phyloP scores from a whole-genome alignment of 1,139 yeast genomes.

The Hanseniaspora uvarum region DNA sequence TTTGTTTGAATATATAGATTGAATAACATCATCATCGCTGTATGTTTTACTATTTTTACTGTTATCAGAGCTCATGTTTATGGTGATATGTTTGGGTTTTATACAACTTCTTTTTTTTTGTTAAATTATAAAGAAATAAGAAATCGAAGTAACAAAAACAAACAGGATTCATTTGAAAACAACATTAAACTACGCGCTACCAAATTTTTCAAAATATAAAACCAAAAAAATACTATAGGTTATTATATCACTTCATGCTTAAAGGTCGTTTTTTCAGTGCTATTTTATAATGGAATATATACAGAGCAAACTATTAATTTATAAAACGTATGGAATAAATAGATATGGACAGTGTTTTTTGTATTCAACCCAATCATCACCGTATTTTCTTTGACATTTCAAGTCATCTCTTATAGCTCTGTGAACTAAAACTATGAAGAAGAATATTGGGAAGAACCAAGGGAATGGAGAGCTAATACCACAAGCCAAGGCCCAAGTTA shows the following conservation, averaged over 20 bases:
- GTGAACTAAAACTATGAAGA: conserved; percentile 75
- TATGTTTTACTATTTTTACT: neutral
- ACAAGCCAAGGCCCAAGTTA: conserved; percentile 86
- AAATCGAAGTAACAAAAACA: neutral
- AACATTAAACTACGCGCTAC: neutral
- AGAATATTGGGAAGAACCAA: conserved; percentile 91
- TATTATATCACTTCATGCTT: no score
- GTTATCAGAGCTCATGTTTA: neutral
- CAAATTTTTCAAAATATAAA: neutral
- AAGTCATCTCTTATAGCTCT: conserved; percentile 78
- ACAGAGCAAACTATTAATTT: conserved; percentile 19
- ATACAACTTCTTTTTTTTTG: neutral
- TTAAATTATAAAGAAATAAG: neutral
- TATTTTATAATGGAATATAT: neutral
- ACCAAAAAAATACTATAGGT: no score
- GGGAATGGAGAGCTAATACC: conserved; percentile 84
- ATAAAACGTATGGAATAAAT: conserved; percentile 79
- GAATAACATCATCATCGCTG: conserved; percentile 8
- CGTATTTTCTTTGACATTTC: conserved; percentile 78
- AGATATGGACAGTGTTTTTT: conserved; percentile 80
- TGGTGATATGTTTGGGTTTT: neutral
- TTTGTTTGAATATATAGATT: conserved; percentile 13
- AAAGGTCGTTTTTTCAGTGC: neutral
- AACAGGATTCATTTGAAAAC: neutral
- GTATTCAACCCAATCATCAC: conserved; percentile 86